phyloP scores from a whole-genome alignment of 768 basidiomycete species.

The Mycena galericulata region DNA sequence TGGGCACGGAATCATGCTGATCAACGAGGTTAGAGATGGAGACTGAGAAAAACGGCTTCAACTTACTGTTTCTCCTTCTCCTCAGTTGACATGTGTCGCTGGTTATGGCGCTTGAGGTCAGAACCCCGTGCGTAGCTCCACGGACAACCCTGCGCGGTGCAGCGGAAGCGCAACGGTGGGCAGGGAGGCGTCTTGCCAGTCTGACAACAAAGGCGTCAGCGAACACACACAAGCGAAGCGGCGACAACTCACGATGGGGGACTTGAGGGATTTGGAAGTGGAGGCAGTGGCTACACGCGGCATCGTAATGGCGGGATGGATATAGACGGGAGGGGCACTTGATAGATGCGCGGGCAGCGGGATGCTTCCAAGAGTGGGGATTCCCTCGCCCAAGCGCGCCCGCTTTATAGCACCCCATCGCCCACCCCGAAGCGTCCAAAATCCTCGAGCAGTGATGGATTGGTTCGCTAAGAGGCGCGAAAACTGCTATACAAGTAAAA shows the following conservation, averaged over 20 bases:
- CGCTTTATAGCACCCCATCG: constrained; percentile 25
- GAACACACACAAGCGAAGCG: background rate
- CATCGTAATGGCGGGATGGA: background rate
- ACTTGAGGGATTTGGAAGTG: background rate
- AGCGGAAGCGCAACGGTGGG: constrained; percentile 5
- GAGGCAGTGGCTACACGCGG: constrained; percentile 19
- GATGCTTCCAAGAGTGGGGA: constrained; percentile 16
- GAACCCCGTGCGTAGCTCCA: constrained; percentile 16
- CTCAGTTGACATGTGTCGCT: constrained; percentile 5
- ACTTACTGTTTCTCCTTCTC: constrained; percentile 6
- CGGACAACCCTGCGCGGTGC: constrained; percentile 3
- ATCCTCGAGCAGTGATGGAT: constrained; percentile 2
- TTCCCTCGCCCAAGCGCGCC: background rate
- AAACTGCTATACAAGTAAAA: constrained; percentile 27
- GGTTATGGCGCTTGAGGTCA: constrained; percentile 3
- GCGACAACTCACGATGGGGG: background rate
- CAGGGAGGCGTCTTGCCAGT: constrained; percentile 9
- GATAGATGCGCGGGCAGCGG: background rate
- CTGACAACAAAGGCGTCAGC: background rate
- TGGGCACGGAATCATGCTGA: constrained; percentile 14
- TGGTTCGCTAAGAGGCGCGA: constrained; percentile 13
- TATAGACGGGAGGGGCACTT: background rate
- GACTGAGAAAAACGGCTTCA: no score
- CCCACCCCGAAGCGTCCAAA: background rate
- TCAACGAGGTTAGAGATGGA: background rate